Evolutionary conservation across 2,329 filamentous ascomycete species (phyloP).

Genomic region (Beauveria sp.): DNA sequence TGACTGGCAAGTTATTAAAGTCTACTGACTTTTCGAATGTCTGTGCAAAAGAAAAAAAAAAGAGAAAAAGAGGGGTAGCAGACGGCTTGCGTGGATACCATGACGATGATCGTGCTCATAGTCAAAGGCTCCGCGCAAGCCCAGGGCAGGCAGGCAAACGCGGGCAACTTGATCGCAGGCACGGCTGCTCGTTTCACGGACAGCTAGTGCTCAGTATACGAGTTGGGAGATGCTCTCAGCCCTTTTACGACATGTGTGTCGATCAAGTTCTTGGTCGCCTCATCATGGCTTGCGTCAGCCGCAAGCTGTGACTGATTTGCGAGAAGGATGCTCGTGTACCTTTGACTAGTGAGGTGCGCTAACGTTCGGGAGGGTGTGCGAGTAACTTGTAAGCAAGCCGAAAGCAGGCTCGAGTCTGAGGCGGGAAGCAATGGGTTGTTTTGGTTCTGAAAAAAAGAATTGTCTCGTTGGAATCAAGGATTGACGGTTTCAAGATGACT

Average conservation of each 20-base stretch:
- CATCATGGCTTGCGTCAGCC: not conserved
- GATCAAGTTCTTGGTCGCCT: not conserved
- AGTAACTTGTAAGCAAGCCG: not conserved
- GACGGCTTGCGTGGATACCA: not conserved
- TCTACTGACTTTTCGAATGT: not conserved
- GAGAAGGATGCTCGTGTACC: not conserved
- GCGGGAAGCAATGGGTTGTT: too few relatives aligned
- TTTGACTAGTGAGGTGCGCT: not conserved
- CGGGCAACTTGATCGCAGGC: too few relatives aligned
- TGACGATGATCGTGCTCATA: too few relatives aligned
- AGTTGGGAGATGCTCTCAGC: not conserved
- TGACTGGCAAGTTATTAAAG: not conserved
- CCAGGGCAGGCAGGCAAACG: too few relatives aligned
- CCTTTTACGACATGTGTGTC: not conserved
- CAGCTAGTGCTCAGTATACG: too few relatives aligned
- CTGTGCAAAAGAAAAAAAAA: not conserved
- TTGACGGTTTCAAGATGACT: not conserved
- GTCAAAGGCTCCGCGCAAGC: too few relatives aligned
- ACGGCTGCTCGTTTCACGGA: too few relatives aligned
- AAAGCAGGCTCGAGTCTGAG: not conserved
- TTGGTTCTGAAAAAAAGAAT: not conserved
- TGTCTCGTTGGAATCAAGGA: not conserved
- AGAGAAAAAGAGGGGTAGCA: not conserved
- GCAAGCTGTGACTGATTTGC: not conserved
- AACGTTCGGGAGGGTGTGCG: not conserved